Base-by-base conservation (phyloP, 371 early-diverging fungal genomes). In the Apophysomyces ossiformis region DNA sequence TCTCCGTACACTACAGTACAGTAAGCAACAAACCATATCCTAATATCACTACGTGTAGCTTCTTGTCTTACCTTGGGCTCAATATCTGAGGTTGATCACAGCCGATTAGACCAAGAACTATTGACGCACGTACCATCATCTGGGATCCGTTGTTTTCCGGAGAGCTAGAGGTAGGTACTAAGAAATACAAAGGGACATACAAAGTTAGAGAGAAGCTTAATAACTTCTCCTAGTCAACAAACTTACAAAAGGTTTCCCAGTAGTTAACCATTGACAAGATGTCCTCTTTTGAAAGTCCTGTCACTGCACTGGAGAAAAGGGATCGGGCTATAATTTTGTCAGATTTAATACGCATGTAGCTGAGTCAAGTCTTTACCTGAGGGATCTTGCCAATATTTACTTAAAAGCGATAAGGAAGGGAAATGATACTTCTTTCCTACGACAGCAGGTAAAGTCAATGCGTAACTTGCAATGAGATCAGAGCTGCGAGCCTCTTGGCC, bases 371-470 rank as follows among this genome's bases (percentile, higher is more conserved):
- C n/a, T 43, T 64, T 77, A 92, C 93, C 83, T 62, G 88, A 84
- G 7, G 92, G 85, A 71, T 95, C 96, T 67, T 92, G 93, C 93
- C 94, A 95, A 54, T 91, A 93, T 73, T 91, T 92, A 32, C 91
- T 88, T 13, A 95, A 68, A 58, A 86, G 86, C 1, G 93, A 85
- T 15, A 95, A 77, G 0, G 93, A 93, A 0, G 96, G 90, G 7
- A 77, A 79, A 45, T 84, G 78, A 66, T 81, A 93, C 1, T 63
- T 54, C 16, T 74, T 32, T 0, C 89, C 89, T 36, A 89, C 75
- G 11, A 75, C 60, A 4, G 83, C 75, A 1, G 90, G 89, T 13
- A 92, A 70, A 21, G 78, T 50, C 64, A 75, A 82, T 57, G 82
- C 79, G 71, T 86, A 86, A 26, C 81, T 74, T 4, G 84, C 73